These are phyloP conservation scores for Irpex sp. DNA, from an alignment of 1,284 basidiomycete species.

Conservation along the genomic window DNA sequence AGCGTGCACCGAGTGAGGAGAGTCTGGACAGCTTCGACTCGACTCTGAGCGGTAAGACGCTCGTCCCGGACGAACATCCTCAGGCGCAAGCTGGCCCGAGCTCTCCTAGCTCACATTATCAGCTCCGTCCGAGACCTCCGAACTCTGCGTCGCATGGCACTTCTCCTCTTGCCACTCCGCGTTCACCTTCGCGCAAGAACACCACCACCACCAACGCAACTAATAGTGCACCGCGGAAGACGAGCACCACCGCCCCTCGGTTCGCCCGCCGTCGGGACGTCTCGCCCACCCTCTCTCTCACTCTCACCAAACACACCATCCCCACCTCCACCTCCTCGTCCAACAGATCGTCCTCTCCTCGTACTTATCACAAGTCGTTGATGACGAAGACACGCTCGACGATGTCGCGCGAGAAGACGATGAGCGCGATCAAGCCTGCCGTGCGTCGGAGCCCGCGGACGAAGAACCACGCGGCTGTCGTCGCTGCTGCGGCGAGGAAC, in stretches of 20 bases:
- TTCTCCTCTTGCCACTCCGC: not conserved
- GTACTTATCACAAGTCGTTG: not conserved
- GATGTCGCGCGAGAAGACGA: not conserved
- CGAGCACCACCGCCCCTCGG: not conserved
- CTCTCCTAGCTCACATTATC: not conserved
- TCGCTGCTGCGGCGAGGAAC: too few species aligned
- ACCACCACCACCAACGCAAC: too few species aligned
- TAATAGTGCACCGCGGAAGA: not conserved
- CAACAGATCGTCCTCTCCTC: too few species aligned
- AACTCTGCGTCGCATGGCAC: not conserved
- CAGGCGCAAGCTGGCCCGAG: not conserved
- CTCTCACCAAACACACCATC: not conserved
- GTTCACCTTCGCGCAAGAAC: not conserved
- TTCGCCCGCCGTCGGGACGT: not conserved
- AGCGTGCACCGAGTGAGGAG: not conserved
- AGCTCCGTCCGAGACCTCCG: not conserved
- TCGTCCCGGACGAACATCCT: not conserved
- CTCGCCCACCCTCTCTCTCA: not conserved
- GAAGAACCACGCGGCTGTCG: not conserved
- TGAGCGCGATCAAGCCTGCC: not conserved
- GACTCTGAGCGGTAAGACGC: not conserved
- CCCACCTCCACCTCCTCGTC: not conserved
- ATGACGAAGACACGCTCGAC: constrained; percentile 4
- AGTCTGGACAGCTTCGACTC: not conserved
- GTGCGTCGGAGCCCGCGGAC: not conserved